Evolutionary conservation across 1,284 basidiomycete species (phyloP), one percentile per base, ranked within the genome.

Genomic region (Apiotrichum akiyoshidainum): DNA sequence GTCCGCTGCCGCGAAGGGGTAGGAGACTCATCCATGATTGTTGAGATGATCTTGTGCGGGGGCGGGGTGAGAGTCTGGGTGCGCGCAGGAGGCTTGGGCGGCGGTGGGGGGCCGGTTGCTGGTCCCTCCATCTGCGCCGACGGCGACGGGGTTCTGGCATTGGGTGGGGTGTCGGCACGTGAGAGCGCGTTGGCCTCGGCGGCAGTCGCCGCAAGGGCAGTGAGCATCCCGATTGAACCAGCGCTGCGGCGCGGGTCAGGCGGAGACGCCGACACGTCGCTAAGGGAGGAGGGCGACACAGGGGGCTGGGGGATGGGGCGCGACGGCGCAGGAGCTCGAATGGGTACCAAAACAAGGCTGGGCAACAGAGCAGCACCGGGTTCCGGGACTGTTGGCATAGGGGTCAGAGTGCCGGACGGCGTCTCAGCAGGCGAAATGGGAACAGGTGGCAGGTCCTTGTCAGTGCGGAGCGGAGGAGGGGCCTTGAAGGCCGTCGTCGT

Each of bases 21-120:
- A 6, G 61, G 61, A 19, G 61, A 63, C 51, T 58, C 61, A 47
- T 63, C 61, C 61, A 63, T 63, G 34, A 63, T 49, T 11, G 60
- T 62, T 17, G 34, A n/a, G 33, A 34, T 33, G 14, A 10, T 19
- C 33, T 35, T 37, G 37, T 11, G 33, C 22, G 22, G 12, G 33
- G 14, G 34, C 13, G 46, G 46, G n/a, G 46, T 48, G 16, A 19
- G 14, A 9, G 33, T 14, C 46, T 22, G 14, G 11, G 19, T 19
- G n/a, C 10, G 42, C n/a, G 19, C 10, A 14, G 40, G 16, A 44
- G 42, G 42, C n/a, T 19, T 21, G 9, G n/a, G 17, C 13, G 31
- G 12, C 33, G 31, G 6, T n/a, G 46, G 19, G 42, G 26, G 26
- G 26, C 26, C 26, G 26, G 26, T 31, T 31, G 26, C 7, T 7